phyloP scores from a whole-genome alignment of 305 asterid genomes.

The Lippia alba region DNA sequence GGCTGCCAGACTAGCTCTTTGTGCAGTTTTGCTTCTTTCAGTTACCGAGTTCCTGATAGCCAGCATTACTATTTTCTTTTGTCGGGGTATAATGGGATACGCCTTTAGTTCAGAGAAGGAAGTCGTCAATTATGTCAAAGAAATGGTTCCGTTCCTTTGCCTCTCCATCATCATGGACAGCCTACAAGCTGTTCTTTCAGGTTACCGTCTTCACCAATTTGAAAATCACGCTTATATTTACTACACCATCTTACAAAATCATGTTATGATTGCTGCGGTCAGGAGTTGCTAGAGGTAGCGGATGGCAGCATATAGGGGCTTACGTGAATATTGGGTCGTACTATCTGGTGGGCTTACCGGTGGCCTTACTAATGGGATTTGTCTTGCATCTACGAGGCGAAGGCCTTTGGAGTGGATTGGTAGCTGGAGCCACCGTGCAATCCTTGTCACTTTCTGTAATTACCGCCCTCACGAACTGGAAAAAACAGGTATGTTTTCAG shows the following conservation, averaged over 20 bases:
- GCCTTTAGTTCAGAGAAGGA: slow-evolving; percentile 49
- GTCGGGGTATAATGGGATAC: slow-evolving; percentile 51
- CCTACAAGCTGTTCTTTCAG: slow-evolving; percentile 52
- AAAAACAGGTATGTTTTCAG: slow-evolving; percentile 49
- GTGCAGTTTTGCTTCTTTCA: slow-evolving; percentile 45
- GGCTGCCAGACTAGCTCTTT: slow-evolving; percentile 45
- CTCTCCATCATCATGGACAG: slow-evolving; percentile 56
- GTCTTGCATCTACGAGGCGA: slow-evolving; percentile 46
- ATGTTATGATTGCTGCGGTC: background rate
- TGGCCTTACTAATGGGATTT: slow-evolving; percentile 54
- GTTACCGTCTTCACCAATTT: slow-evolving; percentile 30
- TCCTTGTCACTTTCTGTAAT: slow-evolving; percentile 45
- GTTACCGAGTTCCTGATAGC: slow-evolving; percentile 46
- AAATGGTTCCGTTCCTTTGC: slow-evolving; percentile 56
- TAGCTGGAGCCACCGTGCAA: slow-evolving; percentile 57
- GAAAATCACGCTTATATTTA: background rate
- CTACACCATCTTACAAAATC: background rate
- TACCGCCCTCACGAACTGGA: slow-evolving; percentile 57
- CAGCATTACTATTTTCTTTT: slow-evolving; percentile 39
- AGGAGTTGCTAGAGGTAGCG: slow-evolving; percentile 72
- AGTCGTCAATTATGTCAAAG: slow-evolving; percentile 45
- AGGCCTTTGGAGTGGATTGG: slow-evolving; percentile 70
- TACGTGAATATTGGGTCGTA: slow-evolving; percentile 63
- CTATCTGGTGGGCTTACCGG: slow-evolving; percentile 61
- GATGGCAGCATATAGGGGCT: slow-evolving; percentile 74